A percentile compares a stretch with the other conserved stretches of the same genome.
Conservation (phyloP, 192 early-diverging fungal genomes). For the Podila horticola region DNA sequence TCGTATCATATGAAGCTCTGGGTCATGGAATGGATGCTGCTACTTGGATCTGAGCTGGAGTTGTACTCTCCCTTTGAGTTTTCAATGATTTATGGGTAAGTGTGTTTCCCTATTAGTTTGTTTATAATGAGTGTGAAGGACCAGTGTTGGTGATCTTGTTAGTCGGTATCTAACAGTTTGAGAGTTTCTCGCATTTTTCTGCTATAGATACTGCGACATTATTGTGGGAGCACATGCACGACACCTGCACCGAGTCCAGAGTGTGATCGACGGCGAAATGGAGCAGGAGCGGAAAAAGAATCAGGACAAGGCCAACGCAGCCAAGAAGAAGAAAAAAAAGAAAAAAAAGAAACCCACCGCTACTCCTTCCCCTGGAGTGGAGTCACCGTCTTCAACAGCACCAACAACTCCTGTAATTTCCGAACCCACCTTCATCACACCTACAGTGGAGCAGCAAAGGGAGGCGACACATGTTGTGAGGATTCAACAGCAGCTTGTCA, state of each 20-base stretch:
- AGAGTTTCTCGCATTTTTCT: not conserved
- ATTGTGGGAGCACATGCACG: conserved; percentile 44
- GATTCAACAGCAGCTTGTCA: not conserved
- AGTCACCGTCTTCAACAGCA: not conserved
- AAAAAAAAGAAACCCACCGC: conserved; percentile 41
- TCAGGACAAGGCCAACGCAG: not conserved
- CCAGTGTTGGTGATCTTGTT: not conserved
- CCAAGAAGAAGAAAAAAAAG: conserved; percentile 26
- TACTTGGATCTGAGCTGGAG: conserved; percentile 75
- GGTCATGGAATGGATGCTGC: conserved; percentile 62
- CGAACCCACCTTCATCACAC: not conserved
- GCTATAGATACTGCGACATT: conserved; percentile 51
- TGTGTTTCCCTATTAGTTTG: not conserved
- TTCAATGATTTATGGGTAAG: conserved; percentile 71
- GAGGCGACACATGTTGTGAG: not conserved
- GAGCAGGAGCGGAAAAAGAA: not conserved
- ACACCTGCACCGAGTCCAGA: conserved; percentile 38
- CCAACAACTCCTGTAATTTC: not conserved
- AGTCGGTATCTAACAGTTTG: not conserved
- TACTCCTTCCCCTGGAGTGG: not conserved
- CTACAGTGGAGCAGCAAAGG: not conserved
- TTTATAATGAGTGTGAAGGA: not conserved
- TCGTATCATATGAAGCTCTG: conserved; percentile 68
- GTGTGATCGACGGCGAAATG: conserved; percentile 5
- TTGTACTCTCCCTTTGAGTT: conserved; percentile 73